Evolutionary conservation across 1,139 yeast species (phyloP).

Genomic region (Sugiyamaella xylanicola): DNA sequence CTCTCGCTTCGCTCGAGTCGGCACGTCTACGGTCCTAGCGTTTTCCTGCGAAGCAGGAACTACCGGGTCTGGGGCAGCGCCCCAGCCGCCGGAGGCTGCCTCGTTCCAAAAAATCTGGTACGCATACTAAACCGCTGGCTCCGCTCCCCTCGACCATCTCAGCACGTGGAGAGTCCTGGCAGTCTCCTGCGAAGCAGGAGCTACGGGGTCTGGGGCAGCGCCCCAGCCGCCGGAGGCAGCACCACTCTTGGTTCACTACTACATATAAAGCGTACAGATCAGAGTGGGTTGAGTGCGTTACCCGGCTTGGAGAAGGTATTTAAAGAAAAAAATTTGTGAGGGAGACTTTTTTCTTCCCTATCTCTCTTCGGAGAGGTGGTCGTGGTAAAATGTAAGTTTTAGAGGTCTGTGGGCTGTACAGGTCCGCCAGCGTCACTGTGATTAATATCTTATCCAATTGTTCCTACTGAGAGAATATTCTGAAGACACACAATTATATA

Average conservation of each 20-base stretch:
- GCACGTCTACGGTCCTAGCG: too few species aligned
- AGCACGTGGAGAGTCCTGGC: too few species aligned
- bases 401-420: conserved; percentile 38
- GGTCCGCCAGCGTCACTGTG: conserved; percentile 28
- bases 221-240: neutral
- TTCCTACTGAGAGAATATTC: conserved; percentile 28
- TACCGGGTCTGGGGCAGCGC: too few species aligned
- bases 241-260: too few species aligned
- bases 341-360: neutral
- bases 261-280: too few species aligned
- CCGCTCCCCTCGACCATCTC: too few species aligned
- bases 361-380: neutral
- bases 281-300: neutral
- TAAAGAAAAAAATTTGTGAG: neutral
- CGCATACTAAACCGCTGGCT: too few species aligned
- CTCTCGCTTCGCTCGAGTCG: neutral
- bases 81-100: too few species aligned
- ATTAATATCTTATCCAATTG: conserved; percentile 28
- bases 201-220: neutral
- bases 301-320: neutral
- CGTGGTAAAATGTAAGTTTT: conserved; percentile 27
- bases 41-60: too few species aligned
- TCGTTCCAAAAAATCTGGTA: too few species aligned
- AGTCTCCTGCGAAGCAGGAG: too few species aligned
- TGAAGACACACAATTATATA: conserved; percentile 22